These are phyloP conservation scores for Apodospora peruviana DNA, from an alignment of 495 filamentous ascomycete genomes.

Conservation along the genomic window DNA sequence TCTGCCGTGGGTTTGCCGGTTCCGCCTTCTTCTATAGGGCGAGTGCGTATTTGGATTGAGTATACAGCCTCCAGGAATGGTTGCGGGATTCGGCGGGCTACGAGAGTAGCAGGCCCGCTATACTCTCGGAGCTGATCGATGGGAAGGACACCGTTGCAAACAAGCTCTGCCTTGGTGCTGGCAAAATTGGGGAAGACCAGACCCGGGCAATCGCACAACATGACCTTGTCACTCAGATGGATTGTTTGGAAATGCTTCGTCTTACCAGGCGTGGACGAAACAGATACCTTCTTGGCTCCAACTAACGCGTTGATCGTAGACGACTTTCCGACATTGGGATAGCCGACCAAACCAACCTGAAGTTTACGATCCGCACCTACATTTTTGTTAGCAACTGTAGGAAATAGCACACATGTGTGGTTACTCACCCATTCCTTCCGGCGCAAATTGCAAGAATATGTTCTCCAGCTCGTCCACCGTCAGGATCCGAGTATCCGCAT, in stretches of 20 bases:
- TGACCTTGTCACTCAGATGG: constrained; percentile 79
- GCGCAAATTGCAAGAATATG: constrained; percentile 74
- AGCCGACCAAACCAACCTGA: constrained; percentile 90
- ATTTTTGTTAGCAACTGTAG: neutral
- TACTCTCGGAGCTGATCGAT: constrained; percentile 97
- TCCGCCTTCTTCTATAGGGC: constrained; percentile 88
- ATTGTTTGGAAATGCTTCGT: constrained; percentile 99
- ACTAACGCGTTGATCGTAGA: constrained; percentile 98
- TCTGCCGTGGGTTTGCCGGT: constrained; percentile 83
- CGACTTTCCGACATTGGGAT: constrained; percentile 98
- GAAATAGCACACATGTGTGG: neutral
- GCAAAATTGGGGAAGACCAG: constrained; percentile 98
- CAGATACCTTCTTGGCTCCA: constrained; percentile 96
- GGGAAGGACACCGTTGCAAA: constrained; percentile 90
- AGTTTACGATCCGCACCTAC: constrained; percentile 56
- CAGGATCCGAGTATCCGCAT: constrained; percentile 71
- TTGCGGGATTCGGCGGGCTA: constrained; percentile 89
- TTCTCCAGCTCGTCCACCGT: constrained; percentile 88
- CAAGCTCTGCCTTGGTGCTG: constrained; percentile 91
- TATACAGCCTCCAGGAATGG: constrained; percentile 86
- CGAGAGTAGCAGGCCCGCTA: constrained; percentile 78
- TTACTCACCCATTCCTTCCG: constrained; percentile 46
- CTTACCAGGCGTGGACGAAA: constrained; percentile 95
- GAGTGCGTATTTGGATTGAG: constrained; percentile 77
- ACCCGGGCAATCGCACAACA: constrained; percentile 97